Percentiles rank a stretch among this genome's conserved stretches.
Evolutionary conservation across 1,284 basidiomycete species (phyloP).

Genomic region (Rhodotorula sp.): DNA sequence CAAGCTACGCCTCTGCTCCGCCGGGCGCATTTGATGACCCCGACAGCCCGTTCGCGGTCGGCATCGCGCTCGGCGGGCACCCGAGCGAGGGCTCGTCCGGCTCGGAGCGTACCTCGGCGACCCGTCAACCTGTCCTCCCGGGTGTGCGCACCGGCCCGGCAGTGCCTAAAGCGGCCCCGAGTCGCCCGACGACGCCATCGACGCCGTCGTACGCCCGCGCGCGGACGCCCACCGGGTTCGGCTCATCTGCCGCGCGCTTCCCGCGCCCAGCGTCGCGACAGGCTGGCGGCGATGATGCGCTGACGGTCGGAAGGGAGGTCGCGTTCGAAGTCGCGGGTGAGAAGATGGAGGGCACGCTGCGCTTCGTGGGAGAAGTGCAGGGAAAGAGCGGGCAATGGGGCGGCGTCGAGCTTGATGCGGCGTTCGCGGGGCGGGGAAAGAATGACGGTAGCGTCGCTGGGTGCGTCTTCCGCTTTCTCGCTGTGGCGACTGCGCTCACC

Average conservation of each 20-base stretch:
- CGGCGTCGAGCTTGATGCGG: conserved; percentile 82
- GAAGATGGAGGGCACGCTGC: conserved; percentile 71
- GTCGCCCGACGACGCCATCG: conserved; percentile 12
- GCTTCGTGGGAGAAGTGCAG: conserved; percentile 77
- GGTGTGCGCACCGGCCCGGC: background rate
- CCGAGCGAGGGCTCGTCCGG: conserved; percentile 3
- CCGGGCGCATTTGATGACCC: background rate
- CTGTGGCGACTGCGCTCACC: background rate
- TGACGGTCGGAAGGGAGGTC: conserved; percentile 69
- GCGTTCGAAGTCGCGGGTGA: conserved; percentile 75
- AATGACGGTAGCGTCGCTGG: conserved; percentile 88
- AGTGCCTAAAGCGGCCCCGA: background rate
- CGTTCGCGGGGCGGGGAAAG: conserved; percentile 89
- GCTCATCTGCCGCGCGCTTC: conserved; percentile 10
- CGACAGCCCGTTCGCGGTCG: conserved; percentile 1
- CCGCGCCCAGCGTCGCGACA: background rate
- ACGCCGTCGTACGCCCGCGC: conserved; percentile 14
- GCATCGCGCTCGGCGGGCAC: conserved; percentile 7
- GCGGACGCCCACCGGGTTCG: conserved; percentile 23
- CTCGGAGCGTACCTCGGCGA: background rate
- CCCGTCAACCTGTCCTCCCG: conserved; percentile 6
- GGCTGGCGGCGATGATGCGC: background rate
- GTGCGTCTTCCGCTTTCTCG: conserved; percentile 58
- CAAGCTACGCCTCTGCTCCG: conserved; percentile 4
- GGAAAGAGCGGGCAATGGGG: conserved; percentile 86